Evolutionary conservation across 2,329 filamentous ascomycete genomes (phyloP).

Genomic region (Didymella segeticola): DNA sequence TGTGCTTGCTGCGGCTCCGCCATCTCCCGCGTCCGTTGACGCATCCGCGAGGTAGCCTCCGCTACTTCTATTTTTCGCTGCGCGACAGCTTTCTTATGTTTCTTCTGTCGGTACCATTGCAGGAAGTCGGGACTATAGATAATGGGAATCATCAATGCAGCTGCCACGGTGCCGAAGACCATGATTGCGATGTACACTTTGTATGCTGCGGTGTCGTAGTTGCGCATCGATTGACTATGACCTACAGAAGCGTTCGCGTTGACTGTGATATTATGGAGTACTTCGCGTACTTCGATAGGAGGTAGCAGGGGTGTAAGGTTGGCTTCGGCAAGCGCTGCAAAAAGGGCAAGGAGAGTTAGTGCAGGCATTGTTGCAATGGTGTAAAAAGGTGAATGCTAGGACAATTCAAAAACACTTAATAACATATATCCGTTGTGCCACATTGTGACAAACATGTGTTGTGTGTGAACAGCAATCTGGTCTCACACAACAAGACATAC

Average conservation of each 20-base stretch:
- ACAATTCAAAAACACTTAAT: not conserved
- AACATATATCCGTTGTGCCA: not conserved
- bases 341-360: not conserved
- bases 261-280: not conserved
- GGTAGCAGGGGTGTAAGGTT: not conserved
- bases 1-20: not conserved
- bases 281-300: not conserved
- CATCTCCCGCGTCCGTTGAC: not conserved
- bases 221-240: not conserved
- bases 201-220: not conserved
- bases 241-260: not conserved
- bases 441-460: not conserved
- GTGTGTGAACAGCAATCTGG: not conserved
- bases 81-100: not conserved
- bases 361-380: not conserved
- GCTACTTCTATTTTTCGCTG: not conserved
- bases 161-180: not conserved
- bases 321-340: not conserved
- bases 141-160: not conserved
- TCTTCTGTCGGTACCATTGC: not conserved
- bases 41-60: not conserved
- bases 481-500: not conserved
- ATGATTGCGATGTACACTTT: conserved; percentile 2
- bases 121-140: not conserved
- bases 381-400: too few species aligned